These are phyloP conservation scores for Diutina rugosa DNA, from an alignment of 1,139 yeast genomes.

Conservation along the genomic window DNA sequence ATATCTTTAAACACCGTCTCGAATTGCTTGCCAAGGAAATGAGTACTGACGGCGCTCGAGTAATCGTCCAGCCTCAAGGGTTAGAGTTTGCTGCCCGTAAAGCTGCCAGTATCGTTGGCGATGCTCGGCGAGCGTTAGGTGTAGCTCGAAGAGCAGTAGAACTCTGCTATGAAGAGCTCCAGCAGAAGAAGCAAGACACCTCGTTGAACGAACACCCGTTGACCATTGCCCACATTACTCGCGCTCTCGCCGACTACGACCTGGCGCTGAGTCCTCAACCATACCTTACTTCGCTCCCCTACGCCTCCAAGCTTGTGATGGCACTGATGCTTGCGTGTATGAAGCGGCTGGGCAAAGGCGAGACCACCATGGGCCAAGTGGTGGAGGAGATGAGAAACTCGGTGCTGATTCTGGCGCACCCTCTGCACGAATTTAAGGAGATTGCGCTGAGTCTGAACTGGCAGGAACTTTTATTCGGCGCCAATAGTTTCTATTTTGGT, in stretches of 20 bases:
- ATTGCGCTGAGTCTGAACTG: neutral
- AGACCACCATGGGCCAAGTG: conserved; percentile 61
- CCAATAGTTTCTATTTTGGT: neutral
- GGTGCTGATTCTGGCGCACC: conserved; percentile 14
- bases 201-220: conserved; percentile 24
- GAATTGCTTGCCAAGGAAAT: conserved; percentile 35
- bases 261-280: conserved; percentile 55
- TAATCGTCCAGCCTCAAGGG: conserved; percentile 57
- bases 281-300: conserved; percentile 43
- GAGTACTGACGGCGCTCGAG: conserved; percentile 15
- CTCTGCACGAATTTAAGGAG: neutral
- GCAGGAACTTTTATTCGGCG: neutral
- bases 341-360: conserved; percentile 60
- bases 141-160: conserved; percentile 88
- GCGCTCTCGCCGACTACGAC: conserved; percentile 72
- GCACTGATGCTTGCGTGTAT: conserved; percentile 53
- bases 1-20: conserved; percentile 62
- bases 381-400: conserved; percentile 57
- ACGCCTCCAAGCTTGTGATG: conserved; percentile 58
- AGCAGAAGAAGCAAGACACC: conserved; percentile 8
- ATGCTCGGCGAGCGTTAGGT: conserved; percentile 85
- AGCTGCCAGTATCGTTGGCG: conserved; percentile 95
- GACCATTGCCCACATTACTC: conserved; percentile 53
- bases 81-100: conserved; percentile 86
- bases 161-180: conserved; percentile 57